These are phyloP conservation scores for Polygonum aviculare DNA, from an alignment of 148 eudicot genomes.

Conservation along the genomic window DNA sequence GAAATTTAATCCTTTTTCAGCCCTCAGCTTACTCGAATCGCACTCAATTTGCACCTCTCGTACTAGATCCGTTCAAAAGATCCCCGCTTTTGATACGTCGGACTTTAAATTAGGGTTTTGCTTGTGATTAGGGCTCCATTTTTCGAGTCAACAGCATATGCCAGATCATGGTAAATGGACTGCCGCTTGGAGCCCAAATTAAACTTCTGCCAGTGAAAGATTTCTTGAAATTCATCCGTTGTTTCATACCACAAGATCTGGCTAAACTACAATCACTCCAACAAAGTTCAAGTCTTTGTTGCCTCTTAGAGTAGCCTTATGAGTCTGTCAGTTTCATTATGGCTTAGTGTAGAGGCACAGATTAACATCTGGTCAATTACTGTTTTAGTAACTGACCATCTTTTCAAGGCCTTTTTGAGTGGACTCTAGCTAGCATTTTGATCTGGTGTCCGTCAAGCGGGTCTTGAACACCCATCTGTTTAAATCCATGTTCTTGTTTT, in stretches of 20 bases:
- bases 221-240: constrained; percentile 19
- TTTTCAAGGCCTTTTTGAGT: constrained; percentile 14
- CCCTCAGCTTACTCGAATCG: not conserved
- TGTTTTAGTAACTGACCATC: constrained; percentile 10
- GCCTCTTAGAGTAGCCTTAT: constrained; percentile 31
- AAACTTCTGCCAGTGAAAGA: constrained; percentile 13
- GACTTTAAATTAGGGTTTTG: too few species aligned
- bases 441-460: constrained; percentile 12
- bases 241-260: constrained; percentile 29
- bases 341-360: constrained; percentile 25
- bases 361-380: constrained; percentile 10
- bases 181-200: constrained; percentile 36
- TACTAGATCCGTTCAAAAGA: too few species aligned
- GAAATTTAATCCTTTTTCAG: not conserved
- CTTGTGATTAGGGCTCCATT: not conserved
- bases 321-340: constrained; percentile 9
- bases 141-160: constrained; percentile 35
- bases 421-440: not conserved
- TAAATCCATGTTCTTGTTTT: not conserved
- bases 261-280: not conserved
- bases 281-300: not conserved
- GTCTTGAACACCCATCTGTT: constrained; percentile 16
- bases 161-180: constrained; percentile 28
- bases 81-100: too few species aligned
- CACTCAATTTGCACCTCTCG: not conserved